Evolutionary conservation across 1,139 yeast genomes (phyloP), one percentile per base, ranked within the genome.

Genomic region (Geotrichum carabidarum): DNA sequence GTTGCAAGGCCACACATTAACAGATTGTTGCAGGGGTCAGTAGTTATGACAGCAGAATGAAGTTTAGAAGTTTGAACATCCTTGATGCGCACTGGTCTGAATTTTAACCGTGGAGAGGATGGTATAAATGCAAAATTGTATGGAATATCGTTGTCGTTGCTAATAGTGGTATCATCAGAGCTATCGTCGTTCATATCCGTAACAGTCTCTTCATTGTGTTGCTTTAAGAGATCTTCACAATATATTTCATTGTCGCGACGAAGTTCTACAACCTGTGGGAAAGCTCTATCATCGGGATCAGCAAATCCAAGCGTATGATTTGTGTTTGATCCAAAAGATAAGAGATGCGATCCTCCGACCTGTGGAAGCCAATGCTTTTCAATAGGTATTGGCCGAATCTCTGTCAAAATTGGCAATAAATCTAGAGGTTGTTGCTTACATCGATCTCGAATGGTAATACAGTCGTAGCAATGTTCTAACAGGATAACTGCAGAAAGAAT

Each of bases 241-340:
- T 54, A 54, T n/a, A 46, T n/a, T 6, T 14, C 34, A 11, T 51
- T 44, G 30, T 57, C 58, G 14, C 61, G 52, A 11, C 52, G 57
- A 32, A 71, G 59, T 51, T 63, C 61, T 46, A 71, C 70, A 48
- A 66, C 64, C 49, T 70, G 72, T 0, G 75, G 74, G 37, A 61
- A 60, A 1, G 70, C 61, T 36, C 86, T 70, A 62, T 84, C 83
- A 46, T 81, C 83, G 0, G 84, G 73, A 59, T 84, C 89, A 2
- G 89, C 85, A 31, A 84, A 75, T 0, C 94, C 91, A 44, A 87
- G 68, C 54, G 80, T 84, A 62, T 80, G 79, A 63, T 84, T 82
- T 36, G 77, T 74, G 63, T 86, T 86, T 12, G 83, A 75, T 0
- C 95, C 95, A 58, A 81, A 77, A 53, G 84, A 78, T 60, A 76